Evolutionary conservation across 148 eudicot species (phyloP), one percentile per base, ranked within the genome.

Genomic region (Vaccinium darrowii): DNA sequence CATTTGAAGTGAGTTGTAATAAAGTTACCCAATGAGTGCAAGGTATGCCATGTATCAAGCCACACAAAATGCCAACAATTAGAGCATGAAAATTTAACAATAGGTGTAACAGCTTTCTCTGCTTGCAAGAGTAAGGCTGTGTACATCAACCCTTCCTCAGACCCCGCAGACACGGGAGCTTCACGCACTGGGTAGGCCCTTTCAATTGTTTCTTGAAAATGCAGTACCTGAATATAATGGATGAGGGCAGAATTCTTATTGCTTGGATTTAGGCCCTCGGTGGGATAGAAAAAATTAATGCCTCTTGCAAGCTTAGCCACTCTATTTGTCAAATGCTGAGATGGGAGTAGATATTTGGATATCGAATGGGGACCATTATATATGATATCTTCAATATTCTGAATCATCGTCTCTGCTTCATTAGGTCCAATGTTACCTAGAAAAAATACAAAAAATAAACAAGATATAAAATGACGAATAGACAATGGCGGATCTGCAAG

Each of bases 161-260:
- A 36, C 1, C 39, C 39, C 39, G 39, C 39, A 36, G 0, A 1
- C 3, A 3, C 39, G 39, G 39, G 39, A 36, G 3, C 1, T 36
- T 36, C 39, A 3, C 3, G 39, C 39, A 36, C 39, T 36, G 39
- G 39, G 39, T 36, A 36, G 2, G 39, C 39, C 39, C 39, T 36
- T 36, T 36, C 3, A 36, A 36, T 30, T 1, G 15, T 11, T 71
- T 71, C 30, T 71, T 3, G 33, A 2, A 72, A 72, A 33, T 11
- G 2, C 19, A 72, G 23, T 89, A 94, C 98, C 93, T 94, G 98
- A 85, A 95, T 91, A 86, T 93, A 95, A 85, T 93, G 96, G 84
- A 95, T 87, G 85, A 95, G 96, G 81, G 93, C 89, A 79, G 98
- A 93, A 88, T 95, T 95, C 80, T 95, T 94, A 82, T 95, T 93